These are phyloP conservation scores for Aspergillus avenaceus DNA, from an alignment of 495 filamentous ascomycete species.

Conservation along the genomic window DNA sequence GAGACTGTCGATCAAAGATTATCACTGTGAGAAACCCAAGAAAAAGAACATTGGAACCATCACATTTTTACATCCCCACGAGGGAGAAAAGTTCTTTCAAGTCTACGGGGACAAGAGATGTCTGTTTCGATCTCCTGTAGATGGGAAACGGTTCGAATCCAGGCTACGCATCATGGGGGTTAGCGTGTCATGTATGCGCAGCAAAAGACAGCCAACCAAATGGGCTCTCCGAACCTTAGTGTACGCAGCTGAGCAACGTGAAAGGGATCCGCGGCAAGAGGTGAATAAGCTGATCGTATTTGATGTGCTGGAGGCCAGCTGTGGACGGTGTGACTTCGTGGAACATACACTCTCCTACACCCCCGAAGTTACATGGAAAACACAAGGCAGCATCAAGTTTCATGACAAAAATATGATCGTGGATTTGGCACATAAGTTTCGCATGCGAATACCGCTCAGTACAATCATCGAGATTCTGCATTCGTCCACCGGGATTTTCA, in stretches of 20 bases:
- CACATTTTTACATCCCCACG: constrained; percentile 26
- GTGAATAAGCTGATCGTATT: constrained; percentile 18
- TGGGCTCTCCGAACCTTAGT: constrained; percentile 35
- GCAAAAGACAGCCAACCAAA: constrained; percentile 32
- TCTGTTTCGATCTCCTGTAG: background rate
- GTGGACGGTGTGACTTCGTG: constrained; percentile 47
- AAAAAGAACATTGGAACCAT: constrained; percentile 27
- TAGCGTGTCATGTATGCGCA: constrained; percentile 36
- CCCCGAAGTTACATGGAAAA: constrained; percentile 34
- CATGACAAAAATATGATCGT: constrained; percentile 20
- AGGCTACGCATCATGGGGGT: constrained; percentile 35
- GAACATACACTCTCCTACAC: constrained; percentile 37
- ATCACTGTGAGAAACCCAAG: constrained; percentile 31
- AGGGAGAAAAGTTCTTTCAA: constrained; percentile 30
- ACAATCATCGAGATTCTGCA: constrained; percentile 14
- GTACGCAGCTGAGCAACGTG: constrained; percentile 6
- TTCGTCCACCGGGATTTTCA: constrained; percentile 2
- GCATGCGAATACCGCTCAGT: constrained; percentile 16
- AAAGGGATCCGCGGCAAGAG: background rate
- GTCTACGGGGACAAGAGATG: constrained; percentile 21
- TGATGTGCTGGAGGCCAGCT: constrained; percentile 28
- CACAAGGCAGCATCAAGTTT: constrained; percentile 39
- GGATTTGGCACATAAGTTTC: background rate
- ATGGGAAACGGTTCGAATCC: constrained; percentile 4
- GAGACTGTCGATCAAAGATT: constrained; percentile 23